Evolutionary conservation across 1,284 basidiomycete species (phyloP).

Genomic region (Ganoderma multipileum): DNA sequence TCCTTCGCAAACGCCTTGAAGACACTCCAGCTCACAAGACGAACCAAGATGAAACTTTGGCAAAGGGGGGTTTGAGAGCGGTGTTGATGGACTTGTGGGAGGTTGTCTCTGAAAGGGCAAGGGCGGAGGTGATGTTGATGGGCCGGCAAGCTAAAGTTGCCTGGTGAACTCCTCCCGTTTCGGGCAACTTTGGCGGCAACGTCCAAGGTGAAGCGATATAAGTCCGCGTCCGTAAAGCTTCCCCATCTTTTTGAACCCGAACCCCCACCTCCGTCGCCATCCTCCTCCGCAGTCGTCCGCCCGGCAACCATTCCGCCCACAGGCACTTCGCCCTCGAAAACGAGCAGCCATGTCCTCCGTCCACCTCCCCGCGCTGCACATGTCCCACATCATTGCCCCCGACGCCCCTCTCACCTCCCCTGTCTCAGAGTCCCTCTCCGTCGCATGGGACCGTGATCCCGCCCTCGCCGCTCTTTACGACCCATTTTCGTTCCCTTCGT

Average conservation of each 20-base stretch:
- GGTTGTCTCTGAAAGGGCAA: constrained; percentile 15
- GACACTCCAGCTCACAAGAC: not conserved
- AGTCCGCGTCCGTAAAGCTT: constrained; percentile 33
- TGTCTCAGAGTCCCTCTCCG: constrained; percentile 45
- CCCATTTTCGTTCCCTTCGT: constrained; percentile 51
- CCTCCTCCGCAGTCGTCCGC: constrained; percentile 29
- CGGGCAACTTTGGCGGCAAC: constrained; percentile 27
- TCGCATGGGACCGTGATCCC: constrained; percentile 55
- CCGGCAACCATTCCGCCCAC: constrained; percentile 20
- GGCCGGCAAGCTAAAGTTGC: constrained; percentile 22
- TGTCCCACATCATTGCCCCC: constrained; percentile 61
- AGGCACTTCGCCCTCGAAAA: constrained; percentile 16
- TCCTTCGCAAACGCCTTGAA: not conserved
- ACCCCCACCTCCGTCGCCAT: constrained; percentile 31
- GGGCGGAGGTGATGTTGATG: constrained; percentile 27
- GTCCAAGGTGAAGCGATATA: constrained; percentile 36
- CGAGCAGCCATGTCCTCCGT: constrained; percentile 40
- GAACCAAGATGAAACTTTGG: constrained; percentile 8
- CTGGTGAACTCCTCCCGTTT: constrained; percentile 20
- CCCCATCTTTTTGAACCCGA: constrained; percentile 33
- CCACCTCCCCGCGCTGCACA: constrained; percentile 49
- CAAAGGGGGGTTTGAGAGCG: constrained; percentile 6
- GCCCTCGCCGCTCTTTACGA: constrained; percentile 42
- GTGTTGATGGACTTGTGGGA: constrained; percentile 10
- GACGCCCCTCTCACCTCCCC: constrained; percentile 66